Conservation (phyloP, 2,329 filamentous ascomycete genomes). For the Hypoxylon sp. region DNA sequence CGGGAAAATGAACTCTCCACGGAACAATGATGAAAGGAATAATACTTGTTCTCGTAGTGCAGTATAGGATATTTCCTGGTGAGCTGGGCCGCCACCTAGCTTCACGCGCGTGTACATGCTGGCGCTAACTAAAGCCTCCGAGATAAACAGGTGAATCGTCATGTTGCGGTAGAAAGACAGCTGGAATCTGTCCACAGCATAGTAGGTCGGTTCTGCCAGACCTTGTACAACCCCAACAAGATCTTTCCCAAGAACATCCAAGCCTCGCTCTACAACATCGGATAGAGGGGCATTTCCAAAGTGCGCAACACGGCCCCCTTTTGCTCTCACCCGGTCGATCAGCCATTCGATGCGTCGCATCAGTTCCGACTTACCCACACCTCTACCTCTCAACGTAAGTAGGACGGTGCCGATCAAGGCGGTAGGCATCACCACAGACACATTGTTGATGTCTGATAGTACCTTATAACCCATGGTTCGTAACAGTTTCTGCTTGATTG, state of each 20-base stretch:
- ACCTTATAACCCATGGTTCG: conserved; percentile 93
- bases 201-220: conserved; percentile 91
- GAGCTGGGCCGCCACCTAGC: conserved; percentile 84
- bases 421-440: conserved; percentile 98
- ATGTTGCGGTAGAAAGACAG: conserved; percentile 99
- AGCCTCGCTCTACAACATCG: conserved; percentile 86
- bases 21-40: conserved; percentile 93
- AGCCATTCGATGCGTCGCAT: conserved; percentile 93
- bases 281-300: conserved; percentile 85
- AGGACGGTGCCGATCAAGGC: conserved; percentile 95
- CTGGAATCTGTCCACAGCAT: conserved; percentile 95
- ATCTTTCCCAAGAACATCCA: conserved; percentile 91
- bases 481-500: conserved; percentile 78
- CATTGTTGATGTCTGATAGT: conserved; percentile 92
- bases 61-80: conserved; percentile 81
- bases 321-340: conserved; percentile 81
- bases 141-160: conserved; percentile 98
- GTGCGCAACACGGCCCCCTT: conserved; percentile 93
- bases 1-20: conserved; percentile 96
- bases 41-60: conserved; percentile 83
- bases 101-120: conserved; percentile 94
- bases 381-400: conserved; percentile 89
- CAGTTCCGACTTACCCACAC: conserved; percentile 88
- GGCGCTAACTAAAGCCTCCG: conserved; percentile 89
- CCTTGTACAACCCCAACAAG: conserved; percentile 85